A percentile compares a stretch with the other conserved stretches of the same genome.
phyloP scores from a whole-genome alignment of 2,329 filamentous ascomycete genomes.

The Colletotrichum paranaense region DNA sequence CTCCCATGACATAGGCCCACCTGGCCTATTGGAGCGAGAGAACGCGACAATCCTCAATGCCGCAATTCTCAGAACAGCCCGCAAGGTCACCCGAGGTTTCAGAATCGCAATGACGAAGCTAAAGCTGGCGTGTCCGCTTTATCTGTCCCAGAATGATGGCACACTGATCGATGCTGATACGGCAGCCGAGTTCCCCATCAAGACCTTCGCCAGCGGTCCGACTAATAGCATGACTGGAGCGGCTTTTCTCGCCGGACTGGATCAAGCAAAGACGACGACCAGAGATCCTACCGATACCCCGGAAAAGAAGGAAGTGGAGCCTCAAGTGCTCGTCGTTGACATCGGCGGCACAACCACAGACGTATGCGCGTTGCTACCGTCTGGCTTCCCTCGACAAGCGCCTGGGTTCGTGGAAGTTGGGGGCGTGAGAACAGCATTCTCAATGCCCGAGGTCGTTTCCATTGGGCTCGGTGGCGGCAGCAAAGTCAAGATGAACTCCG shows the following conservation, averaged over 20 bases:
- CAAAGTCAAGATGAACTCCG: slow-evolving; percentile 40
- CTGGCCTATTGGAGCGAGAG: slow-evolving; percentile 58
- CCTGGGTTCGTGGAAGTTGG: slow-evolving; percentile 68
- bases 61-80: slow-evolving; percentile 59
- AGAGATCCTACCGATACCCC: neutral
- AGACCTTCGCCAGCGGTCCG: slow-evolving; percentile 64
- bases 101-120: slow-evolving; percentile 57
- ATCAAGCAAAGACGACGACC: slow-evolving; percentile 40
- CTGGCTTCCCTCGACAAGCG: slow-evolving; percentile 70
- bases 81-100: slow-evolving; percentile 59
- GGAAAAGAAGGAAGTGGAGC: slow-evolving; percentile 31
- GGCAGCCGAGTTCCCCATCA: slow-evolving; percentile 61
- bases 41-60: slow-evolving; percentile 68
- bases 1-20: slow-evolving; percentile 55
- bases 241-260: slow-evolving; percentile 63
- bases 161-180: slow-evolving; percentile 60
- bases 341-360: slow-evolving; percentile 72
- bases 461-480: slow-evolving; percentile 68
- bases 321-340: slow-evolving; percentile 63
- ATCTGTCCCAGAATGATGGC: slow-evolving; percentile 65
- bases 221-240: slow-evolving; percentile 66
- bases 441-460: slow-evolving; percentile 65
- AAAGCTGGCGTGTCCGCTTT: slow-evolving; percentile 54
- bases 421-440: slow-evolving; percentile 69
- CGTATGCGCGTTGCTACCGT: slow-evolving; percentile 66